These are phyloP conservation scores for Elongisporangium anandrum DNA, from an alignment of 352 stramenopile species.

Conservation along the genomic window DNA sequence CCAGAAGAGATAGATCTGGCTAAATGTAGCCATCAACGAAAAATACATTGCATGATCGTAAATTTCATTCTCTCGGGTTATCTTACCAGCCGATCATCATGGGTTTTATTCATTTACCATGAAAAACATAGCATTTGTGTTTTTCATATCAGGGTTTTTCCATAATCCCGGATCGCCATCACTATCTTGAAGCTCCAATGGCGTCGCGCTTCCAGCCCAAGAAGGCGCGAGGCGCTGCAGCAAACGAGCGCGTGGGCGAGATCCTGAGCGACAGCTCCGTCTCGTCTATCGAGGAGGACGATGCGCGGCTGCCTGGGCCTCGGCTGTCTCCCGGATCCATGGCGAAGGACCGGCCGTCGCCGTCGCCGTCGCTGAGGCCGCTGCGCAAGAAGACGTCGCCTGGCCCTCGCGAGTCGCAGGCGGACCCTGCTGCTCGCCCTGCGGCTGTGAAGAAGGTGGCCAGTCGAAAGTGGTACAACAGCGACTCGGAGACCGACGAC, in stretches of 20 bases:
- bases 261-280: constrained; percentile 65
- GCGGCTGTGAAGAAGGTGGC: constrained; percentile 17
- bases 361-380: constrained; percentile 6
- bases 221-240: constrained; percentile 4
- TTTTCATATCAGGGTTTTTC: neutral
- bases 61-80: too few relatives aligned
- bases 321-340: neutral
- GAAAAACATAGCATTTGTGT: too few relatives aligned
- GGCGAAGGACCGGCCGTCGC: constrained; percentile 13
- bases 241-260: constrained; percentile 37
- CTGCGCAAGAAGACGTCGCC: constrained; percentile 2
- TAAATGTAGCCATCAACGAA: too few relatives aligned
- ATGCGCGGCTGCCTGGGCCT: neutral
- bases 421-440: constrained; percentile 5
- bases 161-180: neutral
- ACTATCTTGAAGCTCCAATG: neutral
- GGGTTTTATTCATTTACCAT: neutral
- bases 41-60: too few relatives aligned
- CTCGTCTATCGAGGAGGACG: constrained; percentile 19
- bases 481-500: constrained; percentile 37
- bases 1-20: constrained; percentile 24
- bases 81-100: too few relatives aligned
- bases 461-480: constrained; percentile 43
- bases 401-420: neutral
- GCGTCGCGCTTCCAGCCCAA: constrained; percentile 26